phyloP scores from a whole-genome alignment of 352 stramenopile species.

The Pythium dissimile region DNA sequence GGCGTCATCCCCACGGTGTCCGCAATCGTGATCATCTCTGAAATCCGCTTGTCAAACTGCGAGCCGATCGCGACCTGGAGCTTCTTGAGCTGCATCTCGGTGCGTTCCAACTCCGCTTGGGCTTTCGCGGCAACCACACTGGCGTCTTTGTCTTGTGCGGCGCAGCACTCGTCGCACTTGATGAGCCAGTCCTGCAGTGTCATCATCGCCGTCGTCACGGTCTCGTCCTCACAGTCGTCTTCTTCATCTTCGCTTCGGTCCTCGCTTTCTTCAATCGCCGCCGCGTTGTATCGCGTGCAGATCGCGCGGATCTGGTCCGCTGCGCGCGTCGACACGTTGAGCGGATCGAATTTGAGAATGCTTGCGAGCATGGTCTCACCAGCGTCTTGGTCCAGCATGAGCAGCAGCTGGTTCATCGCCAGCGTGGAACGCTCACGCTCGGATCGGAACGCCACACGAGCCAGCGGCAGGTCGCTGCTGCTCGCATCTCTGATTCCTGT shows the following conservation, averaged over 20 bases:
- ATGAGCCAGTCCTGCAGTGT: slow-evolving; percentile 56
- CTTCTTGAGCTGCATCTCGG: slow-evolving; percentile 57
- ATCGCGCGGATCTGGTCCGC: slow-evolving; percentile 35
- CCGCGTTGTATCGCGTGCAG: slow-evolving; percentile 23
- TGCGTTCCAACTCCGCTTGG: slow-evolving; percentile 41
- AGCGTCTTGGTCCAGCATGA: slow-evolving; percentile 39
- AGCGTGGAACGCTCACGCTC: slow-evolving; percentile 20
- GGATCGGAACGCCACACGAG: neutral
- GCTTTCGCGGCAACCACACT: slow-evolving; percentile 36
- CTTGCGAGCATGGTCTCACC: slow-evolving; percentile 45
- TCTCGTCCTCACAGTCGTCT: slow-evolving; percentile 17
- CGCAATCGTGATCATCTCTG: slow-evolving; percentile 37
- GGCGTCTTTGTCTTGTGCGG: slow-evolving; percentile 34
- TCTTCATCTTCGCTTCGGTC: slow-evolving; percentile 2
- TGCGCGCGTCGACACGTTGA: slow-evolving; percentile 35
- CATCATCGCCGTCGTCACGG: slow-evolving; percentile 30
- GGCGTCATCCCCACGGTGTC: slow-evolving; percentile 23
- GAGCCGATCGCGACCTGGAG: slow-evolving; percentile 47
- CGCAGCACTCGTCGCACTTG: slow-evolving; percentile 56
- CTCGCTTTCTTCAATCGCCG: slow-evolving; percentile 18
- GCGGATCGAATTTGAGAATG: slow-evolving; percentile 60
- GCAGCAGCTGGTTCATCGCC: slow-evolving; percentile 36
- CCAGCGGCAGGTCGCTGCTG: neutral
- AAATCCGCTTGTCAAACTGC: slow-evolving; percentile 53
- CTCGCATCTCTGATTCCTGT: neutral